Conservation (phyloP, 2,329 filamentous ascomycete genomes). For the Parastagonospora nodorum region DNA sequence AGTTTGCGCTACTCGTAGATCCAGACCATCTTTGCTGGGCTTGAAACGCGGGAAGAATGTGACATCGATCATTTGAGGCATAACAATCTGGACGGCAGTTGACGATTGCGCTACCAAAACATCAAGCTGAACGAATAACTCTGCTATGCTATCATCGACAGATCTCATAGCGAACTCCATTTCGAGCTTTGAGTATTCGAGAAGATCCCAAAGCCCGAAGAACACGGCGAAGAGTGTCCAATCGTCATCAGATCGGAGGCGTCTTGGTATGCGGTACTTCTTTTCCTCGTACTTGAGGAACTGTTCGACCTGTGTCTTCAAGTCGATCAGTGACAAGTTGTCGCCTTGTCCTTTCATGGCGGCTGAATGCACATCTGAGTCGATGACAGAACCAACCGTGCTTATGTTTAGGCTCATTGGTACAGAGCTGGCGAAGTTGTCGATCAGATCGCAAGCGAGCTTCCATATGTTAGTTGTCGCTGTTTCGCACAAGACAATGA, state of each 20-base stretch:
- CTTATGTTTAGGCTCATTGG: constrained; percentile 19
- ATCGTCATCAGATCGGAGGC: constrained; percentile 26
- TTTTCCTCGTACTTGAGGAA: constrained; percentile 35
- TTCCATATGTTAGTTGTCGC: constrained; percentile 29
- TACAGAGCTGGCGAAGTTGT: constrained; percentile 45
- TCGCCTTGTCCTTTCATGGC: constrained; percentile 21
- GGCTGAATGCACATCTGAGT: constrained; percentile 38
- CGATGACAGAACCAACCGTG: constrained; percentile 37
- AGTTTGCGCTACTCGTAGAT: constrained; percentile 33
- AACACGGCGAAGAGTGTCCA: constrained; percentile 45
- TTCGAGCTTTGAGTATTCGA: constrained; percentile 38
- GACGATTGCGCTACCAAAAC: constrained; percentile 33
- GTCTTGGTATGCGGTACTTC: constrained; percentile 19
- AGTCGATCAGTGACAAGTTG: constrained; percentile 33
- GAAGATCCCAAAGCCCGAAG: constrained; percentile 45
- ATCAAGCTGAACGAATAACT: constrained; percentile 42
- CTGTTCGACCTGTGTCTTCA: constrained; percentile 45
- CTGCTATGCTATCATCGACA: constrained; percentile 39
- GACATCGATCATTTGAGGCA: constrained; percentile 41
- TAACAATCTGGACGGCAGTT: constrained; percentile 32
- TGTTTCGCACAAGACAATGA: not conserved
- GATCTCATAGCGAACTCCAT: constrained; percentile 33
- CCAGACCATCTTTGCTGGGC: constrained; percentile 23
- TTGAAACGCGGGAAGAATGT: constrained; percentile 44
- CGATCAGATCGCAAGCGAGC: constrained; percentile 43